Evolutionary conservation across 495 filamentous ascomycete genomes (phyloP).

Genomic region (Aspergillus ostianus): DNA sequence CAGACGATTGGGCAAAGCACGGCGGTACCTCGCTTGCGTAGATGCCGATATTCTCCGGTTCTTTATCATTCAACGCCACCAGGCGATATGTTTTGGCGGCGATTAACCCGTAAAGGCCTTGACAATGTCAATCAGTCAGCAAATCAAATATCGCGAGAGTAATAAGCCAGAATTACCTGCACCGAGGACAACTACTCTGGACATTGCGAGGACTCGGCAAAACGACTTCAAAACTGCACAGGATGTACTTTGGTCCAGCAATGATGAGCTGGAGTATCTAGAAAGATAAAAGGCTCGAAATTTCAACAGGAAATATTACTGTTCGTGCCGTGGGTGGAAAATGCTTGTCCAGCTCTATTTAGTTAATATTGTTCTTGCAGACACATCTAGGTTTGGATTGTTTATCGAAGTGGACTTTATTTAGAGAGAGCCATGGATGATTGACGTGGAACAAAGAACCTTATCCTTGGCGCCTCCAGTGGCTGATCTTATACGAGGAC

Average conservation of each 20-base stretch:
- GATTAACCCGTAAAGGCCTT: slow-evolving; percentile 51
- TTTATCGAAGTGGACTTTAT: too few relatives aligned
- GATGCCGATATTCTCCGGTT: background rate
- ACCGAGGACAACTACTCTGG: background rate
- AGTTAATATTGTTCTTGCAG: too few relatives aligned
- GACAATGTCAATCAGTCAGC: background rate
- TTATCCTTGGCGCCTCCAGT: background rate
- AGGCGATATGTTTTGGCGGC: slow-evolving; percentile 59
- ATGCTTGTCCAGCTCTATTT: too few relatives aligned
- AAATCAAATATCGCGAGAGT: too few relatives aligned
- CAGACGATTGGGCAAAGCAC: background rate
- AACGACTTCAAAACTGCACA: too few relatives aligned
- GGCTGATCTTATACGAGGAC: background rate
- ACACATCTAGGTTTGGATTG: too few relatives aligned
- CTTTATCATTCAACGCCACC: slow-evolving; percentile 16
- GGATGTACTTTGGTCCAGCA: too few relatives aligned
- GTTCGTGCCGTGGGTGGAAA: too few relatives aligned
- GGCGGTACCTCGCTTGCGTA: background rate
- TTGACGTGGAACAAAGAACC: background rate
- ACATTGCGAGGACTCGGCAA: background rate
- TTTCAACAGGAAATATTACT: too few relatives aligned
- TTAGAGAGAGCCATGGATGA: background rate
- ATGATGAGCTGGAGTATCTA: too few relatives aligned
- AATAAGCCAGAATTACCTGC: background rate
- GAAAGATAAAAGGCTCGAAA: too few relatives aligned